Percentiles rank a stretch among this genome's conserved stretches.
phyloP scores from a whole-genome alignment of 208 protist species.

The Leishmania lainsoni region DNA sequence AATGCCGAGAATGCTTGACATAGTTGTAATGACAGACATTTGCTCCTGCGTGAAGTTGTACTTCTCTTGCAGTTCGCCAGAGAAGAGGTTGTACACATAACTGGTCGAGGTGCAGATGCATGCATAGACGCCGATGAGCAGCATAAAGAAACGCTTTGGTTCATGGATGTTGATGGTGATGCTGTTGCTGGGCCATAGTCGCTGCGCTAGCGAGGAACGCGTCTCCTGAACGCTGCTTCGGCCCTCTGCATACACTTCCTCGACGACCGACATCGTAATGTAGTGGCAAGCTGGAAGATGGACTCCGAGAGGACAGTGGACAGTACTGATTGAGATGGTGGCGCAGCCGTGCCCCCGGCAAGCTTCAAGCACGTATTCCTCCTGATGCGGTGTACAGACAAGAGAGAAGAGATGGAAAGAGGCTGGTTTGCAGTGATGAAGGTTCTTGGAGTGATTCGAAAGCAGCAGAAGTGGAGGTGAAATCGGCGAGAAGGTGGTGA shows the following conservation, averaged over 20 bases:
- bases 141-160: slow-evolving; percentile 63
- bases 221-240: slow-evolving; percentile 24
- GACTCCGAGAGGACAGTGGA: too few relatives aligned
- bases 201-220: slow-evolving; percentile 16
- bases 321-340: neutral
- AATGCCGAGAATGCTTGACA: slow-evolving; percentile 45
- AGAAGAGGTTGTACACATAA: slow-evolving; percentile 84
- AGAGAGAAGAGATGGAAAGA: neutral
- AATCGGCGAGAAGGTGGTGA: too few relatives aligned
- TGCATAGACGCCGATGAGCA: slow-evolving; percentile 57
- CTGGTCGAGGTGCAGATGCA: slow-evolving; percentile 67
- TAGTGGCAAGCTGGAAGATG: neutral
- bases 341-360: neutral
- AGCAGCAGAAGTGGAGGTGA: neutral
- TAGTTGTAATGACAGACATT: slow-evolving; percentile 76
- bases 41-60: slow-evolving; percentile 75
- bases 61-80: slow-evolving; percentile 65
- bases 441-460: neutral
- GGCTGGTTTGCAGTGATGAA: neutral
- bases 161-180: slow-evolving; percentile 42
- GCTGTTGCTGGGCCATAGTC: too few relatives aligned
- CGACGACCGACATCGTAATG: slow-evolving; percentile 11
- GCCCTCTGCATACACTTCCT: slow-evolving; percentile 25
- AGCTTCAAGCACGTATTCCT: neutral
- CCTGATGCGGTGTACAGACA: neutral